Base-by-base conservation (phyloP, 2,329 filamentous ascomycete genomes). In the Chrysoporthe puriensis region DNA sequence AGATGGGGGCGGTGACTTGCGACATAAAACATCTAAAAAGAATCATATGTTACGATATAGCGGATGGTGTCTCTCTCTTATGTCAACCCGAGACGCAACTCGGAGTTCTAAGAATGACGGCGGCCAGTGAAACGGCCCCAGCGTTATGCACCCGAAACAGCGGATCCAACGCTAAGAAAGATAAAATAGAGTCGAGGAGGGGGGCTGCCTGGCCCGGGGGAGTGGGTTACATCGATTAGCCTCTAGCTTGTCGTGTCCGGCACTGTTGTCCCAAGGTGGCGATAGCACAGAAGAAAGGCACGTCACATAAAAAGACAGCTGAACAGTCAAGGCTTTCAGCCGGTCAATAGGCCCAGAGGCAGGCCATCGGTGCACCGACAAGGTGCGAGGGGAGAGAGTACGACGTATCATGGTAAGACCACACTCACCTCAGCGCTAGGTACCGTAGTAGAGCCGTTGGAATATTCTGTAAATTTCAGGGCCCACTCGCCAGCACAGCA, bases 401-500 rank as follows among this genome's bases (percentile, higher is more conserved):
- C 26, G 26, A 26, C 26, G 26, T 26, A 26, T 26, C 26, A 26
- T 26, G 26, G 36, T 40, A 40, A 40, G 36, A 40, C 36, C 36
- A 40, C 36, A 9, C 36, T 6, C 36, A 40, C 36, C 36, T 9
- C 36, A 40, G 5, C 6, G 5, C 36, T 40, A 36, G 14, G 7
- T 26, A 26, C n/a, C n/a, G 36, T 40, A 26, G 57, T 43, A 44
- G 18, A 21, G 13, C 34, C 32, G 21, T 16, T 44, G 42, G 36
- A 40, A 43, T 26, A 40, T 26, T 26, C 13, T 11, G 36, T 26
- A 26, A 21, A 42, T 43, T 44, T 6, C 57, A 44, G 57, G 57
- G 57, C 40, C 57, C 57, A 60, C 57, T 21, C 40, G 57, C 57
- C 57, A 60, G 36, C 57, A 26, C 40, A 60, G 40, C 57, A 58